phyloP scores from a whole-genome alignment of 352 stramenopile species.

The Globisporangium paddicum region DNA sequence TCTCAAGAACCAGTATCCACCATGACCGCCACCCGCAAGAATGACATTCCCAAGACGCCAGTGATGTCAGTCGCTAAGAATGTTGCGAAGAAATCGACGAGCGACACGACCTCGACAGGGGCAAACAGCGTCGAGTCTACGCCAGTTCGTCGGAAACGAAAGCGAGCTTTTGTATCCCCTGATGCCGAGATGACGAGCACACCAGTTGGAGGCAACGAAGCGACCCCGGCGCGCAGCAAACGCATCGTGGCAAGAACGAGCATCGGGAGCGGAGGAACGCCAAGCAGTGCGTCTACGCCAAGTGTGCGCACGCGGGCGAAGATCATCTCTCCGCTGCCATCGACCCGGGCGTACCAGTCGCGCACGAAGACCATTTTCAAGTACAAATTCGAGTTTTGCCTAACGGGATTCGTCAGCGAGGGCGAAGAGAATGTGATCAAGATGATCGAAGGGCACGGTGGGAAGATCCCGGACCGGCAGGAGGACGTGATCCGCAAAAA shows the following conservation, averaged over 20 bases:
- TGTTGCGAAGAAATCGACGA: neutral
- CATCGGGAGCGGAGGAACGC: conserved; percentile 7
- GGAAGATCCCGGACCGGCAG: conserved; percentile 42
- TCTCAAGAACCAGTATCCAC: neutral
- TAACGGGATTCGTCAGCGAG: conserved; percentile 61
- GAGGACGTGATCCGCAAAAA: conserved; percentile 43
- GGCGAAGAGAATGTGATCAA: conserved; percentile 43
- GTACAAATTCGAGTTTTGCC: conserved; percentile 71
- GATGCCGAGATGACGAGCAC: conserved; percentile 13
- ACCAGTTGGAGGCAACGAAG: neutral
- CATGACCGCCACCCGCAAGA: neutral
- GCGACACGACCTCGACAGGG: conserved; percentile 1
- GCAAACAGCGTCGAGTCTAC: conserved; percentile 16
- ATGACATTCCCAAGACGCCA: neutral
- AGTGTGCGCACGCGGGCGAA: conserved; percentile 45
- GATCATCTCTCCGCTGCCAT: conserved; percentile 43
- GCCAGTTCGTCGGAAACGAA: conserved; percentile 21
- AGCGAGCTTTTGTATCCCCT: conserved; percentile 22
- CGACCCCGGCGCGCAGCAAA: neutral
- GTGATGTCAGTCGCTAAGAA: neutral
- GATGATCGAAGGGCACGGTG: conserved; percentile 64
- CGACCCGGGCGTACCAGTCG: conserved; percentile 38
- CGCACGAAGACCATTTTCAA: conserved; percentile 61
- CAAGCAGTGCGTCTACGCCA: conserved; percentile 31
- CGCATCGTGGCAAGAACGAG: neutral